phyloP scores from a whole-genome alignment of 441 rosid species.

The Sinapis alba region DNA sequence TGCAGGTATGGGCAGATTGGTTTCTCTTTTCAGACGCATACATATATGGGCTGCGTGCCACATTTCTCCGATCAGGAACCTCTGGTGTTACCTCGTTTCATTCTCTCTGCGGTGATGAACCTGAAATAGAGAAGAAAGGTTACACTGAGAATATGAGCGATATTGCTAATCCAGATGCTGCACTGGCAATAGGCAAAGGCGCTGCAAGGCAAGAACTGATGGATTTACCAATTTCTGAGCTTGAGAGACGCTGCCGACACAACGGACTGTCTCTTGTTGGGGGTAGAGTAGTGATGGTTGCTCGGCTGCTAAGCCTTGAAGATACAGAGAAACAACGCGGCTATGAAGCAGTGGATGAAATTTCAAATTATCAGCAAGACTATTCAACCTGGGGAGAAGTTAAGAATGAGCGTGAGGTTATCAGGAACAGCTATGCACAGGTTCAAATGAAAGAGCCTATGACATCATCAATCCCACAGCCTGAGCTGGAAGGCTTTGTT shows the following conservation, averaged over 20 bases:
- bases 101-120: conserved; percentile 87
- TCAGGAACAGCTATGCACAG: conserved; percentile 49
- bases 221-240: conserved; percentile 89
- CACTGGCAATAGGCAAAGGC: conserved; percentile 95
- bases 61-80: conserved; percentile 86
- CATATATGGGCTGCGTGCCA: conserved; percentile 91
- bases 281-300: conserved; percentile 98
- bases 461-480: conserved; percentile 59
- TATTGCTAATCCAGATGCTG: conserved; percentile 77
- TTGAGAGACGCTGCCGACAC: conserved; percentile 97
- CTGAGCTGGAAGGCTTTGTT: conserved; percentile 64
- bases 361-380: conserved; percentile 59
- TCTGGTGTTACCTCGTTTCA: conserved; percentile 89
- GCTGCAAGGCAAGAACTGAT: conserved; percentile 93
- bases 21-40: conserved; percentile 99
- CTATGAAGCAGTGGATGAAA: conserved; percentile 79
- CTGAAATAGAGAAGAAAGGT: conserved; percentile 73
- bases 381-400: conserved; percentile 56
- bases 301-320: conserved; percentile 89
- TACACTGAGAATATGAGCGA: conserved; percentile 50
- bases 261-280: conserved; percentile 97
- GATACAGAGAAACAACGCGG: conserved; percentile 95
- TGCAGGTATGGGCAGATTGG: conserved; percentile 99
- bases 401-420: conserved; percentile 55
- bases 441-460: conserved; percentile 54